Evolutionary conservation across 257 asterid species (phyloP).

Genomic region (Przewalskia tangutica): DNA sequence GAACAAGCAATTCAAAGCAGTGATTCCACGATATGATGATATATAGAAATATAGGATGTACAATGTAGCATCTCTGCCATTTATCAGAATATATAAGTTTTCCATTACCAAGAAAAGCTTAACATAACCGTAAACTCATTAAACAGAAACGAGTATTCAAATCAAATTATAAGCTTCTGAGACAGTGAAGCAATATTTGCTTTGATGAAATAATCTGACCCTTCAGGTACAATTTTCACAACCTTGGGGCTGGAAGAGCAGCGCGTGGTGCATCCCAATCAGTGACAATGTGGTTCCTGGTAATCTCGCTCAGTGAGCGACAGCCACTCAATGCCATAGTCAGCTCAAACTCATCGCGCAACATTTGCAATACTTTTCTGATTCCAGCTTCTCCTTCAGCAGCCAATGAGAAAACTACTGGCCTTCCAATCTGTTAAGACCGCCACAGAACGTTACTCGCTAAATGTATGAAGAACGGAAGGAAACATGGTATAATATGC

Average conservation of each 20-base stretch:
- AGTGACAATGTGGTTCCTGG: slow-evolving; percentile 65
- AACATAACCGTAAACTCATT: not conserved
- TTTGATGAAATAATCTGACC: not conserved
- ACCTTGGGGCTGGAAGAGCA: slow-evolving; percentile 44
- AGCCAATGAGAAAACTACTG: slow-evolving; percentile 85
- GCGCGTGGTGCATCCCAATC: slow-evolving; percentile 64
- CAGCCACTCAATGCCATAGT: slow-evolving; percentile 96
- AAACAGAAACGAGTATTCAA: slow-evolving; percentile 8
- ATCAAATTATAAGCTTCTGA: slow-evolving; percentile 12
- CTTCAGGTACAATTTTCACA: slow-evolving; percentile 25
- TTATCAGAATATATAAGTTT: not conserved
- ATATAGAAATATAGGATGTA: slow-evolving; percentile 3
- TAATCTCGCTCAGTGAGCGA: slow-evolving; percentile 63
- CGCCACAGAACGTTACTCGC: not conserved
- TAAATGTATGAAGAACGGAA: not conserved
- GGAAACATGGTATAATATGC: not conserved
- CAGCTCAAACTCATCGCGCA: slow-evolving; percentile 83
- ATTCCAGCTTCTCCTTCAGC: slow-evolving; percentile 90
- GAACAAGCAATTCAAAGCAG: too few relatives aligned
- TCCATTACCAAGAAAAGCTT: not conserved
- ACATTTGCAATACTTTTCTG: slow-evolving; percentile 76
- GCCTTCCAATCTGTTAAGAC: slow-evolving; percentile 67
- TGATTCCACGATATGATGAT: not conserved
- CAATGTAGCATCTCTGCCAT: slow-evolving; percentile 3
- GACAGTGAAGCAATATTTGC: not conserved